These are phyloP conservation scores for Ophiostoma sp. DNA, from an alignment of 2,329 filamentous ascomycete genomes.

Conservation along the genomic window DNA sequence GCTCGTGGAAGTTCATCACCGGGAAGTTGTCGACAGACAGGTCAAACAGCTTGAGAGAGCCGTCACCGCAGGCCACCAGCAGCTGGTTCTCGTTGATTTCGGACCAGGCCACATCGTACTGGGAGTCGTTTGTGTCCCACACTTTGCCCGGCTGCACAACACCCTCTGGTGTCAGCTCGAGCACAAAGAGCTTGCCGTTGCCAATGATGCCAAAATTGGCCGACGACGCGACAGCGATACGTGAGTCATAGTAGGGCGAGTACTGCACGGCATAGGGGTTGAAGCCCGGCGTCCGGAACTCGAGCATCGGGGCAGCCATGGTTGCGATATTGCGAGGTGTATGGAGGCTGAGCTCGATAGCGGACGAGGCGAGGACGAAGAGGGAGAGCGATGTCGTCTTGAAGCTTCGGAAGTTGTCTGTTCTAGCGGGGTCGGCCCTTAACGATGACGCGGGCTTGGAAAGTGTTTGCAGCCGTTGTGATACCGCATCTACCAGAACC, in stretches of 20 bases:
- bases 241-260: slow-evolving; percentile 94
- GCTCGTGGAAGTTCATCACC: slow-evolving; percentile 86
- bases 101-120: slow-evolving; percentile 93
- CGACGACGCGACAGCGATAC: slow-evolving; percentile 82
- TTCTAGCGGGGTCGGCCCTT: background rate
- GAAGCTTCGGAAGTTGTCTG: background rate
- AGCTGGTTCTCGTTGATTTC: slow-evolving; percentile 96
- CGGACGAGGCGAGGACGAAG: too few species aligned
- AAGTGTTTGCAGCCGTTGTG: background rate
- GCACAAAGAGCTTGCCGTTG: slow-evolving; percentile 82
- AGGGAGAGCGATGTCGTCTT: too few species aligned
- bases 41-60: slow-evolving; percentile 92
- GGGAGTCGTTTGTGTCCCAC: slow-evolving; percentile 91
- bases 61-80: slow-evolving; percentile 83
- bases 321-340: background rate
- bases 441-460: background rate
- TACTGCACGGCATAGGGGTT: slow-evolving; percentile 98
- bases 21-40: slow-evolving; percentile 75
- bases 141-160: slow-evolving; percentile 72
- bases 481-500: background rate
- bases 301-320: slow-evolving; percentile 60
- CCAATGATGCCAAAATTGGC: slow-evolving; percentile 96
- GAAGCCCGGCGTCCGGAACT: slow-evolving; percentile 88
- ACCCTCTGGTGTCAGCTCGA: slow-evolving; percentile 76
- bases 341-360: background rate